These are phyloP conservation scores for Betula pendula DNA, from an alignment of 306 rosid genomes.

Conservation along the genomic window DNA sequence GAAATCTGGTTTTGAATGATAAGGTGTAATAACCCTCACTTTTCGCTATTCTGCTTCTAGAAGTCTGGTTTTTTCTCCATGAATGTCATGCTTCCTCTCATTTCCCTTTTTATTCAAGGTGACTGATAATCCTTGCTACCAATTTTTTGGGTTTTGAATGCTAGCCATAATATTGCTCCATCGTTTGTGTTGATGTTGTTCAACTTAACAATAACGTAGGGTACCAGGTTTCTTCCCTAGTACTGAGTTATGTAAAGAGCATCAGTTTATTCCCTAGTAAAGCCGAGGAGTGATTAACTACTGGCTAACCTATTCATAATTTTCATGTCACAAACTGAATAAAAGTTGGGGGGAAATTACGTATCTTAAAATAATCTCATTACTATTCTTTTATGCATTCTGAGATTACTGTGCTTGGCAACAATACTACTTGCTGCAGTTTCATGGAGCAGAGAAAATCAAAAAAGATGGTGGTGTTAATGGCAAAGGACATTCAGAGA, in stretches of 20 bases:
- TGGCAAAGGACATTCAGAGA: conserved; percentile 26
- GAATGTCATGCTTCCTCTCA: neutral
- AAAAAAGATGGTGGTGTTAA: conserved; percentile 34
- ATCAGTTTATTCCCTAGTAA: neutral
- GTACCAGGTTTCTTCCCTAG: too few relatives aligned
- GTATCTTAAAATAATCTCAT: conserved; percentile 1
- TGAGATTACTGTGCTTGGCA: conserved; percentile 20
- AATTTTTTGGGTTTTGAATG: neutral
- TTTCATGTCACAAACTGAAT: conserved; percentile 16
- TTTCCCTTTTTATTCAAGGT: neutral
- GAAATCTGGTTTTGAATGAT: conserved; percentile 45
- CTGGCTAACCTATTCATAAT: neutral
- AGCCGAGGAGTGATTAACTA: neutral
- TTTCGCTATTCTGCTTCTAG: neutral
- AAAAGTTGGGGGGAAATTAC: neutral
- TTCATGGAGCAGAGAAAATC: conserved; percentile 28
- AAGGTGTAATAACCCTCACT: conserved; percentile 50
- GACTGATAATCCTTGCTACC: neutral
- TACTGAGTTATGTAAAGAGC: neutral
- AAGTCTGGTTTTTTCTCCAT: neutral
- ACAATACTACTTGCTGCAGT: conserved; percentile 43
- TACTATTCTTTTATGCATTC: neutral
- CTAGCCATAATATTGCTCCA: neutral
- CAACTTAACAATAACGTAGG: neutral
- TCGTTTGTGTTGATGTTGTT: neutral